These are phyloP conservation scores for Ustilago lituana DNA, from an alignment of 1,284 basidiomycete genomes.

Conservation along the genomic window DNA sequence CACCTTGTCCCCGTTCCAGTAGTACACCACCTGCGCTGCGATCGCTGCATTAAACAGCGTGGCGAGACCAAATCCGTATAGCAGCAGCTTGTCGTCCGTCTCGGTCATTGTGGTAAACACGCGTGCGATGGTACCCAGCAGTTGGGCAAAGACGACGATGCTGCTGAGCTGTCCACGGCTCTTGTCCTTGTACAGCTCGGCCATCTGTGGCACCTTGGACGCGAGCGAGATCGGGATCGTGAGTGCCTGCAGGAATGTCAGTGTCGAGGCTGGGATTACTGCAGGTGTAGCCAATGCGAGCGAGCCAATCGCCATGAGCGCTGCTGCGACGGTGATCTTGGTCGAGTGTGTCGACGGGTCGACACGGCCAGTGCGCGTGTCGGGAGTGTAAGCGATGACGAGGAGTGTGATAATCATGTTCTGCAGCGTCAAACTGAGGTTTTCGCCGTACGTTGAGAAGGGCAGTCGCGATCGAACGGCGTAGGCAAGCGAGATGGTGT, in stretches of 20 bases:
- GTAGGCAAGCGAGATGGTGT: conserved; percentile 84
- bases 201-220: conserved; percentile 66
- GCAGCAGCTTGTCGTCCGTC: conserved; percentile 64
- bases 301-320: conserved; percentile 86
- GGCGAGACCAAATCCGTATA: conserved; percentile 64
- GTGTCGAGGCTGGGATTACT: conserved; percentile 44
- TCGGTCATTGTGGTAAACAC: conserved; percentile 67
- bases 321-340: conserved; percentile 72
- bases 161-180: conserved; percentile 63
- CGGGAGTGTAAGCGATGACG: conserved; percentile 60
- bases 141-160: conserved; percentile 65
- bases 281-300: conserved; percentile 54
- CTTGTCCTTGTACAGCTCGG: conserved; percentile 61
- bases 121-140: conserved; percentile 62
- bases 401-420: conserved; percentile 66
- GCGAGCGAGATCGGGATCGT: conserved; percentile 65
- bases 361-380: conserved; percentile 19
- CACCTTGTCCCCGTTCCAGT: conserved; percentile 60
- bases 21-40: conserved; percentile 60
- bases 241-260: conserved; percentile 58
- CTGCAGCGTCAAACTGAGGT: conserved; percentile 64
- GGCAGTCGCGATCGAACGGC: conserved; percentile 83
- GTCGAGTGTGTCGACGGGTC: conserved; percentile 43
- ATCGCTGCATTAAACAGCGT: conserved; percentile 66
- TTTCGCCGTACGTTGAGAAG: conserved; percentile 87